Evolutionary conservation across 164 flowering plant species (phyloP), one percentile per base, ranked within the genome.

Genomic region (Aristolochia californica): DNA sequence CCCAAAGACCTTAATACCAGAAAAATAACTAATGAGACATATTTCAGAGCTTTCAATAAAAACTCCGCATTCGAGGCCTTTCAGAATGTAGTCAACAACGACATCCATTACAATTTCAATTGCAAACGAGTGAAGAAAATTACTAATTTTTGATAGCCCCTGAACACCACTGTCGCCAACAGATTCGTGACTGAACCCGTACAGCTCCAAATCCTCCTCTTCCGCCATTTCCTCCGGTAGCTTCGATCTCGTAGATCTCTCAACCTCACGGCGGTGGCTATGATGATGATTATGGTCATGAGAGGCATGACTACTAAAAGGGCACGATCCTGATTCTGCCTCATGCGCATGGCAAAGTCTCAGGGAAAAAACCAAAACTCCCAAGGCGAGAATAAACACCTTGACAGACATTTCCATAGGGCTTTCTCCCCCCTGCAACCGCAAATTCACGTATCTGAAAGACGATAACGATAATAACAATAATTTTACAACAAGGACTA

Each of bases 161-260:
- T 50, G 75, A 21, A 66, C 70, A 23, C 77, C 75, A 16, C 63
- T 72, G n/a, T 67, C 43, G 34, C 13, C 60, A 54, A 54, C 50
- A 49, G 21, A 57, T 34, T 34, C 40, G 40, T 34, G 55, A 45
- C 77, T 80, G 53, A 83, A 71, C 3, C 85, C 85, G 47, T 71
- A 75, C 55, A 80, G 44, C 56, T 63, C 74, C 70, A 91, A 77
- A 66, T 91, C 96, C 66, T 88, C 98, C 58, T 88, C 96, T 60
- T 88, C 96, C 0, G 96, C 95, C 70, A 86, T 56, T 58, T 91
- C 98, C 74, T 91, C 91, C 0, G 91, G 95, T 18, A 91, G 80
- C 76, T 67, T 70, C 62, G 61, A 51, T 38, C 43, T 52, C 13
- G 24, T 17, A 20, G 34, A 26, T 1, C 50, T 34, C 56, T 65